phyloP scores from a whole-genome alignment of 2,329 filamentous ascomycete species.

The Sporothrix globosa region DNA sequence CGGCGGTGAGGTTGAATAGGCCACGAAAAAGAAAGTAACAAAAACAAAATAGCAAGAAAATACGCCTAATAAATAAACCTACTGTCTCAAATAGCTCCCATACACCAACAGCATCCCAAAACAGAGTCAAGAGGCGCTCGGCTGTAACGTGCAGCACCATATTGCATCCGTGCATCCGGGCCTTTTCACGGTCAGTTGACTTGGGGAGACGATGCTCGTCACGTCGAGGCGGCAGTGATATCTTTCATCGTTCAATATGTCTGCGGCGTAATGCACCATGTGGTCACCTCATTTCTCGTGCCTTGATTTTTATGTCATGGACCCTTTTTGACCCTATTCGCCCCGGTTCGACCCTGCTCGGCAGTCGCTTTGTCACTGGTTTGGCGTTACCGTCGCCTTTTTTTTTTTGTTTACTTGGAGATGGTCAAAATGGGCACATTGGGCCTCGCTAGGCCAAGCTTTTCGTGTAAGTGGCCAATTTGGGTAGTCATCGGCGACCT shows the following conservation, averaged over 20 bases:
- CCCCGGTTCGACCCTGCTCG: not conserved
- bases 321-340: not conserved
- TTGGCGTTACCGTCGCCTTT: not conserved
- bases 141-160: not conserved
- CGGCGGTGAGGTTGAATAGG: not conserved
- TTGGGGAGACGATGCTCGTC: not conserved
- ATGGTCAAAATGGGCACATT: constrained; percentile 7
- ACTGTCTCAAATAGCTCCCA: not conserved
- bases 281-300: constrained; percentile 23
- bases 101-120: not conserved
- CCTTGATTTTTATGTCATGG: too few relatives aligned
- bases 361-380: not conserved
- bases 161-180: constrained; percentile 24
- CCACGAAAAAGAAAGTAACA: not conserved
- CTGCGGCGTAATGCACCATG: not conserved
- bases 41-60: not conserved
- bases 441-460: not conserved
- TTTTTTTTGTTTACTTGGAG: constrained; percentile 25
- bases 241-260: too few relatives aligned
- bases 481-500: constrained; percentile 3
- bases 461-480: not conserved
- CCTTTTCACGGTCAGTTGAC: constrained; percentile 7
- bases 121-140: constrained; percentile 11
- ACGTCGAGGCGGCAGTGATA: not conserved
- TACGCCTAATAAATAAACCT: not conserved